phyloP scores from a whole-genome alignment of 345 rosid genomes.

The Geranium brycei region DNA sequence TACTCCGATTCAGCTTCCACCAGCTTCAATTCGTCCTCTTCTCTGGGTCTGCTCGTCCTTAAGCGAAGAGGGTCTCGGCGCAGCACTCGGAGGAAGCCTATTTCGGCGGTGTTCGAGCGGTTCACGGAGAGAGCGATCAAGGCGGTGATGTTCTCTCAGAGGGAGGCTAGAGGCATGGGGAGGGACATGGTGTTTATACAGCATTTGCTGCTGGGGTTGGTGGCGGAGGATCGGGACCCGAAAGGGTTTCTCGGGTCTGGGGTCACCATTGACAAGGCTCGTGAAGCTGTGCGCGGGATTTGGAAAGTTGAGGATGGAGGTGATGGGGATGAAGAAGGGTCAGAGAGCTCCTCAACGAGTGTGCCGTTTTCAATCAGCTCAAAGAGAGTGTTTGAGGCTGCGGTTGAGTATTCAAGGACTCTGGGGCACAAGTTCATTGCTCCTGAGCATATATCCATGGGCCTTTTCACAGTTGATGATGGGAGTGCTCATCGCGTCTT shows the following conservation, averaged over 20 bases:
- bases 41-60: neutral
- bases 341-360: conserved; percentile 20
- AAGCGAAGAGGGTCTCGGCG: neutral
- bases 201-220: conserved; percentile 68
- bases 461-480: conserved; percentile 80
- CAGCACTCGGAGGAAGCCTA: conserved; percentile 8
- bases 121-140: conserved; percentile 77
- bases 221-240: conserved; percentile 69
- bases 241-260: conserved; percentile 75
- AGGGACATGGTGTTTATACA: conserved; percentile 74
- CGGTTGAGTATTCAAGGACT: conserved; percentile 80
- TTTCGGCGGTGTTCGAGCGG: conserved; percentile 77
- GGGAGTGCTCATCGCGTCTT: conserved; percentile 75
- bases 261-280: conserved; percentile 50
- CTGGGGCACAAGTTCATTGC: conserved; percentile 75
- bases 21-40: neutral
- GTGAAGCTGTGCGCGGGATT: conserved; percentile 53
- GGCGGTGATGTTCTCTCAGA: conserved; percentile 69
- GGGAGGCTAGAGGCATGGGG: conserved; percentile 65
- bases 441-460: conserved; percentile 86
- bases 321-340: conserved; percentile 10
- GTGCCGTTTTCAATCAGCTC: conserved; percentile 70
- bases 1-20: neutral
- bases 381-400: conserved; percentile 89
- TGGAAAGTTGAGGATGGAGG: conserved; percentile 30